A percentile compares a stretch with the other conserved stretches of the same genome.
phyloP scores from a whole-genome alignment of 2,329 filamentous ascomycete species.

The Diaporthe destruens region DNA sequence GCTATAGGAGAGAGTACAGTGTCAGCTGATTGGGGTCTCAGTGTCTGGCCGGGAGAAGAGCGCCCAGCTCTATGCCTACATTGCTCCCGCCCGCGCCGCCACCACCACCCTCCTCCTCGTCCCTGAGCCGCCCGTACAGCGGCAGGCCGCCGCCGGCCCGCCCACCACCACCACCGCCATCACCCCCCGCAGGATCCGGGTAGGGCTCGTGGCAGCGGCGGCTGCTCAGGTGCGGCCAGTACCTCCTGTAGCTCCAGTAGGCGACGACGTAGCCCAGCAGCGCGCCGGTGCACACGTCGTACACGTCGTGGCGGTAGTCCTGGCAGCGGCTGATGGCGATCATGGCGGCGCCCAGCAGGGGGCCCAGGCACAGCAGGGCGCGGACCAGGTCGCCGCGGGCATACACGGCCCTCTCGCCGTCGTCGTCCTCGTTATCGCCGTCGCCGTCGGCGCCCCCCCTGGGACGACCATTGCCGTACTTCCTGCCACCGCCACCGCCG shows the following conservation, averaged over 20 bases:
- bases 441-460: not conserved
- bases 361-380: conserved; percentile 68
- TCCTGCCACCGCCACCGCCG: not conserved
- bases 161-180: not conserved
- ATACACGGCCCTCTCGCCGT: conserved; percentile 44
- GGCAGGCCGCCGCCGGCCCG: conserved; percentile 40
- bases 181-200: conserved; percentile 52
- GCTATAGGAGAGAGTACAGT: conserved; percentile 36
- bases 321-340: conserved; percentile 78
- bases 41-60: conserved; percentile 42
- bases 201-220: conserved; percentile 69
- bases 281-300: conserved; percentile 74
- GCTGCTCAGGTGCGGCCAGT: conserved; percentile 70
- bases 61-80: conserved; percentile 56
- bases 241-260: conserved; percentile 75
- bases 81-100: conserved; percentile 46
- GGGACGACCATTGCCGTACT: not conserved
- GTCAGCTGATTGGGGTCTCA: conserved; percentile 41
- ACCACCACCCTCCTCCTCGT: conserved; percentile 63
- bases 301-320: conserved; percentile 79
- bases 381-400: conserved; percentile 63
- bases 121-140: conserved; percentile 60
- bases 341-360: conserved; percentile 72
- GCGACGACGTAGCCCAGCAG: conserved; percentile 70
- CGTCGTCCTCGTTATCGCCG: not conserved